A percentile compares a stretch with the other conserved stretches of the same genome.
Conservation (phyloP, 805 yeast species). For the Saccharomycopsis sp. region DNA sequence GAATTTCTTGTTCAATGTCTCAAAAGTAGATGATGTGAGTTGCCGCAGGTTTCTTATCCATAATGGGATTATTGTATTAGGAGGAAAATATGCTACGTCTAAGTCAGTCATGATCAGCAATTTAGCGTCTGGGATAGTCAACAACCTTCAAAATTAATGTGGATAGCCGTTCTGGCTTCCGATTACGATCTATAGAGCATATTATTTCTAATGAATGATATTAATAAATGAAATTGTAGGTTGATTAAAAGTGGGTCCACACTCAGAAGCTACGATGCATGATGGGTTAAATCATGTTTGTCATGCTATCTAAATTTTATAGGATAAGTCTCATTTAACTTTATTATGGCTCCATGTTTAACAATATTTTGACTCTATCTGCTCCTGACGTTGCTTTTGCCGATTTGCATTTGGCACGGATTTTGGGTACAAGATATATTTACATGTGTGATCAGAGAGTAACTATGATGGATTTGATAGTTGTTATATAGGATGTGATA, state of each 20-base stretch:
- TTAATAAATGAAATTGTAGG: too few relatives aligned
- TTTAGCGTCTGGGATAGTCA: conserved; percentile 8
- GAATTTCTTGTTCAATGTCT: conserved; percentile 10
- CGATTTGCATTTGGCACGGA: background rate
- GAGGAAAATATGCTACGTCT: conserved; percentile 3
- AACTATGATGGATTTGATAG: too few relatives aligned
- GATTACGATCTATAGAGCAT: background rate
- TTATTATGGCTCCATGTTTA: too few relatives aligned
- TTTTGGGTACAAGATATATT: too few relatives aligned
- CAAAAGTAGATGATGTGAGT: conserved; percentile 15
- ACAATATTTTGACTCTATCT: background rate
- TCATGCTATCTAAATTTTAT: too few relatives aligned
- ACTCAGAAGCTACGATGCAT: too few relatives aligned
- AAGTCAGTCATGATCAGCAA: conserved; percentile 5
- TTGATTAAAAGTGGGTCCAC: too few relatives aligned
- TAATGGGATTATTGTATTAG: conserved; percentile 6
- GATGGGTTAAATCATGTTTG: too few relatives aligned
- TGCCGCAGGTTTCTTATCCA: conserved; percentile 12
- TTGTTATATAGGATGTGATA: too few relatives aligned
- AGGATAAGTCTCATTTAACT: too few relatives aligned
- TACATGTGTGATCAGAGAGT: too few relatives aligned
- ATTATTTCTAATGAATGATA: too few relatives aligned
- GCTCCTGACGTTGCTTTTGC: background rate
- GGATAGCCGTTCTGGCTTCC: background rate
- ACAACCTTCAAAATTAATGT: background rate